Base-by-base conservation (phyloP, 352 stramenopile species). In the Pythium rishiriense region DNA sequence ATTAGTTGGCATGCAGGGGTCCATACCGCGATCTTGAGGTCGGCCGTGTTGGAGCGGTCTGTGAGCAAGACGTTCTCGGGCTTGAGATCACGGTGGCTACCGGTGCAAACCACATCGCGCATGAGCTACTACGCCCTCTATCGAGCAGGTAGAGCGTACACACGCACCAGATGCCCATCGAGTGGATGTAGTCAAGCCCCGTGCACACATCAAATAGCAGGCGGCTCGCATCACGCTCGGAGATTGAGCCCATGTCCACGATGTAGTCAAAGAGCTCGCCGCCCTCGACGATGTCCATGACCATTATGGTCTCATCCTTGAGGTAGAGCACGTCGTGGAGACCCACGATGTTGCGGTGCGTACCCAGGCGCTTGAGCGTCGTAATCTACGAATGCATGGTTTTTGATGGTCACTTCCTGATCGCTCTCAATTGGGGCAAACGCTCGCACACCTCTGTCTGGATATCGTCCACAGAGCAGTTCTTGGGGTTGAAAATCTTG, bases 191-290 rank as follows among this genome's bases (percentile, higher is more conserved):
- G 24, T 82, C 72, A n/a, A 93, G 69, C 45, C 69, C 82, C 10
- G 46, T 57, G 57, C 81, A 90, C 6, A 88, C 79, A 62, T 90
- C 81, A 37, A 69, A 75, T 17, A 91, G 76, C 21, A 93, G 52
- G 12, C 75, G 78, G 54, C 79, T 88, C 2, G 84, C 84, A 52
- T 93, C 84, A 29, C 81, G 70, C 57, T 93, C 84, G 3, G 84
- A 90, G 28, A 91, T 80, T 11, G 84, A 91, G 51, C 84, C 84
- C 84, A 68, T 69, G 51, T 88, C 73, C 19, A 90, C 82, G 29
- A 93, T 93, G 58, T 88, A 93, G 70, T 91, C 77, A 52, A 93
- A 91, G 7, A 93, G 71, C 61, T 93, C 82, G 28, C 84, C 82
- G 46, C 84, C 84, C 70, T 87, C 68, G 21, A 90, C 81, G 12